Conservation (phyloP, 176 grass and related monocot genomes). For the Raddia distichophylla region DNA sequence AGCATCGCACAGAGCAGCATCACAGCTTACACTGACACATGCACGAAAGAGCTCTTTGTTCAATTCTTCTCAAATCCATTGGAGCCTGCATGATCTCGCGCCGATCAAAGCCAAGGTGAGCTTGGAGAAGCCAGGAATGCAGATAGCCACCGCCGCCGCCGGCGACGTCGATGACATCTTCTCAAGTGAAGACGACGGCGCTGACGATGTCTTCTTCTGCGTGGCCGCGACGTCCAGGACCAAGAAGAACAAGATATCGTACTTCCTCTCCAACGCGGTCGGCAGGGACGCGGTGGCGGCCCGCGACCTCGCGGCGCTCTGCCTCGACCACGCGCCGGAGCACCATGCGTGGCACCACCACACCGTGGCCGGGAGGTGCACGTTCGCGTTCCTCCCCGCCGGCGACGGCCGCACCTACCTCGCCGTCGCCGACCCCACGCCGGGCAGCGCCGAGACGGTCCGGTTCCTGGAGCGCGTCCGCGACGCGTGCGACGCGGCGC, state of each 20-base stretch:
- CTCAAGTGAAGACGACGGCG: background rate
- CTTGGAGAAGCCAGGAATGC: background rate
- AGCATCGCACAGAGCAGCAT: too few relatives aligned
- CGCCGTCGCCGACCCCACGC: conserved; percentile 58
- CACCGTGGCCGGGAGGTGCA: conserved; percentile 53
- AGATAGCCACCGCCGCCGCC: too few relatives aligned
- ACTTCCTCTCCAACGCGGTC: conserved; percentile 43
- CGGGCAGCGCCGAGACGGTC: conserved; percentile 49
- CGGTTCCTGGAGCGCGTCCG: conserved; percentile 61
- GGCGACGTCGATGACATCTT: background rate
- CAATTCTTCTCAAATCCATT: background rate
- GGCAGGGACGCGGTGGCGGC: conserved; percentile 47
- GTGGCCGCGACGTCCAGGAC: conserved; percentile 43
- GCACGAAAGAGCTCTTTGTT: background rate
- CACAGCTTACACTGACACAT: conserved; percentile 8
- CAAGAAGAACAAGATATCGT: conserved; percentile 43
- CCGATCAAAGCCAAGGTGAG: conserved; percentile 27
- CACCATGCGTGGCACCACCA: conserved; percentile 86
- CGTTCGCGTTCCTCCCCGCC: conserved; percentile 58
- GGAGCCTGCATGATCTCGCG: conserved; percentile 14
- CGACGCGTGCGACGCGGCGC: conserved; percentile 34
- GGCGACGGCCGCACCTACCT: conserved; percentile 74
- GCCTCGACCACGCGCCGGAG: conserved; percentile 59
- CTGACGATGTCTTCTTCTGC: conserved; percentile 50
- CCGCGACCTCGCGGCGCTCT: conserved; percentile 45